Evolutionary conservation across 2,329 filamentous ascomycete species (phyloP).

Genomic region (Ceratocystis destructans): DNA sequence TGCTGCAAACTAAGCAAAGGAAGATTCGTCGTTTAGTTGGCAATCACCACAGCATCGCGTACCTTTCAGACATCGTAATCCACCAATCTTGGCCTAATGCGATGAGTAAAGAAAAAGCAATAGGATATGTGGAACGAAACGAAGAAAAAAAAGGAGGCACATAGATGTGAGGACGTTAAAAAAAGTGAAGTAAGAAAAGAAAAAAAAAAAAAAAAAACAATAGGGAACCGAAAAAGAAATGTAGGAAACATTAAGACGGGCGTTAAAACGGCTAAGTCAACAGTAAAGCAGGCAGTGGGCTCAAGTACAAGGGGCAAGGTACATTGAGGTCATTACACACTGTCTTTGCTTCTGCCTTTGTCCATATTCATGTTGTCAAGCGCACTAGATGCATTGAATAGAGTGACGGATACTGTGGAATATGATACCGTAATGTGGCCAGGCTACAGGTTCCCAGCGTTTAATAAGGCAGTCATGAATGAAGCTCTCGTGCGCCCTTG

Average conservation of each 20-base stretch:
- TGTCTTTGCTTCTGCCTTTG: background rate
- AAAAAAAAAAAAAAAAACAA: background rate
- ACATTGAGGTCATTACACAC: background rate
- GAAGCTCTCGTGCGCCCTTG: background rate
- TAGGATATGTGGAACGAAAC: slow-evolving; percentile 1
- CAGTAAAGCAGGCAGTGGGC: background rate
- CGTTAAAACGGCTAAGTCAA: slow-evolving; percentile 2
- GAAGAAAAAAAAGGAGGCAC: background rate
- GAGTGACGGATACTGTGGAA: background rate
- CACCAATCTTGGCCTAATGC: background rate
- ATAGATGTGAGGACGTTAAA: background rate
- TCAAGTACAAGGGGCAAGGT: background rate
- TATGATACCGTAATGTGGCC: background rate
- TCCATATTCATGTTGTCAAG: background rate
- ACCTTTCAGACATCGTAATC: background rate
- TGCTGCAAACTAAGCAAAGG: background rate
- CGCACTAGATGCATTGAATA: background rate
- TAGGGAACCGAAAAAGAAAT: background rate
- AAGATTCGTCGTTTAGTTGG: background rate
- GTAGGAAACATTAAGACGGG: background rate
- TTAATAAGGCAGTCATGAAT: background rate
- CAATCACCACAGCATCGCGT: background rate
- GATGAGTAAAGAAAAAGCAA: background rate
- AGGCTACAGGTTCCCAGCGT: background rate
- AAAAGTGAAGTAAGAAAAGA: background rate